Evolutionary conservation across 2,329 filamentous ascomycete species (phyloP), one percentile per base, ranked within the genome.

Genomic region (Neopestalotiopsis sp.): DNA sequence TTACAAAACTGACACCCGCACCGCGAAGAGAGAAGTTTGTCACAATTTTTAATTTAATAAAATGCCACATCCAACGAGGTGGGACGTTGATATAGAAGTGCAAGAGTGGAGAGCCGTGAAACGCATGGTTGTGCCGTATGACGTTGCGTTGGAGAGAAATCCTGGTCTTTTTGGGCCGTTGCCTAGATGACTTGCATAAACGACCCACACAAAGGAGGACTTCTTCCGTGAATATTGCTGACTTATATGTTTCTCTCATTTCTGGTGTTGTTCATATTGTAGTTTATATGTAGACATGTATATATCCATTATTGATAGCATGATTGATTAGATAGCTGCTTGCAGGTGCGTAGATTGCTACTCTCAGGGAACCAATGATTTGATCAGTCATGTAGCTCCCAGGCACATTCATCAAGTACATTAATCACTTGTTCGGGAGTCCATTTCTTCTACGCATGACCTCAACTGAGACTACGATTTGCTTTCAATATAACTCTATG

Each of bases 161-260:
- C 59, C 59, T 62, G 30, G 59, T 62, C 20, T 5, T 24, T 30
- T 59, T n/a, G 24, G 24, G 17, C 59, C 32, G 30, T 34, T 62
- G 59, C 59, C 59, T 62, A n/a, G 30, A 13, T 38, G 28, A 40
- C n/a, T 20, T 62, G 59, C 59, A 62, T 53, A 53, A 53, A 53
- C 45, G 45, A 53, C 45, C 45, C 45, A 53, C 45, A 53, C 45
- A 53, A 53, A 53, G 45, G 45, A 53, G 45, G 45, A n/a, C n/a
- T 53, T 53, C 14, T 53, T 53, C 45, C 45, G 45, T 53, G 7
- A 10, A 20, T 17, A 12, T 53, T 1, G 9, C 45, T 53, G 34
- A 38, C 24, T 38, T 38, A 38, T 38, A 38, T 38, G 6, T 38
- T 38, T 38, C 34, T 10, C 10, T 38, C 10, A 10, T 38, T 38